A percentile compares a stretch with the other conserved stretches of the same genome.
These are phyloP conservation scores for Triticum monococcum DNA, from an alignment of 176 grass and related monocot species.

Conservation along the genomic window DNA sequence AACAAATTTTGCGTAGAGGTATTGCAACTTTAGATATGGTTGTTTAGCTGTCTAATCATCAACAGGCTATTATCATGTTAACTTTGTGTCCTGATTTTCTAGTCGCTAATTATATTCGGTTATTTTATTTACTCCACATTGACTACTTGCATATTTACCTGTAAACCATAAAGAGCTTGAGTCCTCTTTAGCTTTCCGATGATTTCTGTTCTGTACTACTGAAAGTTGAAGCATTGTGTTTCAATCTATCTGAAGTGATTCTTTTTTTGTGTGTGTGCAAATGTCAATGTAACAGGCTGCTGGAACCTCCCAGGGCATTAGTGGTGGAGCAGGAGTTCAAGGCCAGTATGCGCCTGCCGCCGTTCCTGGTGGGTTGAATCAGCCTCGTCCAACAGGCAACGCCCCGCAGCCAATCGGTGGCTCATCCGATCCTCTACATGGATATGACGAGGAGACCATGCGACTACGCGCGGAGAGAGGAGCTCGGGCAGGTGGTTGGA, in stretches of 20 bases:
- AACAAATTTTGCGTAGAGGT: background rate
- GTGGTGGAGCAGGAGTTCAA: conserved; percentile 47
- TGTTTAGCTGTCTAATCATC: conserved; percentile 1
- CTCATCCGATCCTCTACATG: conserved; percentile 52
- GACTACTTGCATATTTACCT: background rate
- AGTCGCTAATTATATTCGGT: background rate
- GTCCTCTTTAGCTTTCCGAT: background rate
- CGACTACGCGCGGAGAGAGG: conserved; percentile 53
- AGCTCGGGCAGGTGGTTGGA: conserved; percentile 85
- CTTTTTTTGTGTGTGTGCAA: conserved; percentile 17
- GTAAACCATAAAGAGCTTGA: conserved; percentile 4
- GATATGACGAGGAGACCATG: conserved; percentile 66
- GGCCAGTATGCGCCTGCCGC: conserved; percentile 85
- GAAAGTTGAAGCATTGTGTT: background rate
- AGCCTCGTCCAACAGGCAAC: conserved; percentile 78
- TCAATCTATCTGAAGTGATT: background rate
- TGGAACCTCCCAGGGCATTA: conserved; percentile 71
- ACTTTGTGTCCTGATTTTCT: conserved; percentile 2
- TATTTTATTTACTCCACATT: background rate
- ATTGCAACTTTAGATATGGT: background rate
- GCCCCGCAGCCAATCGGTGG: conserved; percentile 49
- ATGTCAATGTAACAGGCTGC: conserved; percentile 53
- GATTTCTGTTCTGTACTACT: conserved; percentile 6
- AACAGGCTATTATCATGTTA: background rate
- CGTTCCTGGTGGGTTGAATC: conserved; percentile 48